phyloP scores from a whole-genome alignment of 2,329 filamentous ascomycete genomes.

The Fusarium multiceps region DNA sequence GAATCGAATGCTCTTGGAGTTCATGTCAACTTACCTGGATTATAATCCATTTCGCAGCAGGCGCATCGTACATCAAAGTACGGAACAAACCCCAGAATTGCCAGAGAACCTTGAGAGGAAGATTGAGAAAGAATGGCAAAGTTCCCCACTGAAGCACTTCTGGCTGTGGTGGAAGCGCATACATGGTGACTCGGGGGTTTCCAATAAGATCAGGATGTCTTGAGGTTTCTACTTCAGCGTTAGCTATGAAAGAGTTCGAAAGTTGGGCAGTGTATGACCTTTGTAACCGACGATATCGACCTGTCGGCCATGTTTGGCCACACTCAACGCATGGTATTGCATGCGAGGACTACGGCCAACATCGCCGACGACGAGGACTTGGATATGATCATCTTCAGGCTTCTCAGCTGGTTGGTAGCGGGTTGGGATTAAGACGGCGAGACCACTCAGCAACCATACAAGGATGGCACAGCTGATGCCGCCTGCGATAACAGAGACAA shows the following conservation, averaged over 20 bases:
- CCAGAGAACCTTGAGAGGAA: constrained; percentile 86
- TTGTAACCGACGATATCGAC: constrained; percentile 91
- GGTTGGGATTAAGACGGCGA: constrained; percentile 49
- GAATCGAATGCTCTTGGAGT: background rate
- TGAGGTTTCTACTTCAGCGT: constrained; percentile 71
- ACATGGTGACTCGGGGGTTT: constrained; percentile 75
- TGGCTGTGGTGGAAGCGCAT: constrained; percentile 76
- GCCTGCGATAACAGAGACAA: constrained; percentile 52
- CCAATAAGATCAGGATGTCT: constrained; percentile 80
- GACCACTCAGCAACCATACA: constrained; percentile 38
- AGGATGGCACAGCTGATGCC: constrained; percentile 50
- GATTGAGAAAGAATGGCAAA: constrained; percentile 80
- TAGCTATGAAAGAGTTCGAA: constrained; percentile 13
- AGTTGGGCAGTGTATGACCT: constrained; percentile 59
- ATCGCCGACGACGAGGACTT: constrained; percentile 92
- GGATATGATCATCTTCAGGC: constrained; percentile 63
- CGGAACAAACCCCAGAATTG: constrained; percentile 79
- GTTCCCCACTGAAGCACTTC: constrained; percentile 73
- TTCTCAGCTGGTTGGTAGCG: constrained; percentile 51
- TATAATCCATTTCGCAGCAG: constrained; percentile 85
- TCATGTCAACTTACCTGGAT: constrained; percentile 68
- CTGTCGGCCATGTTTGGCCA: constrained; percentile 81
- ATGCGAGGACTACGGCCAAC: constrained; percentile 96
- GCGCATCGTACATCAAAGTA: constrained; percentile 78
- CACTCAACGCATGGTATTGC: constrained; percentile 97